These are phyloP conservation scores for Teratosphaeriaceae sp. DNA, from an alignment of 2,329 filamentous ascomycete genomes.

Conservation along the genomic window DNA sequence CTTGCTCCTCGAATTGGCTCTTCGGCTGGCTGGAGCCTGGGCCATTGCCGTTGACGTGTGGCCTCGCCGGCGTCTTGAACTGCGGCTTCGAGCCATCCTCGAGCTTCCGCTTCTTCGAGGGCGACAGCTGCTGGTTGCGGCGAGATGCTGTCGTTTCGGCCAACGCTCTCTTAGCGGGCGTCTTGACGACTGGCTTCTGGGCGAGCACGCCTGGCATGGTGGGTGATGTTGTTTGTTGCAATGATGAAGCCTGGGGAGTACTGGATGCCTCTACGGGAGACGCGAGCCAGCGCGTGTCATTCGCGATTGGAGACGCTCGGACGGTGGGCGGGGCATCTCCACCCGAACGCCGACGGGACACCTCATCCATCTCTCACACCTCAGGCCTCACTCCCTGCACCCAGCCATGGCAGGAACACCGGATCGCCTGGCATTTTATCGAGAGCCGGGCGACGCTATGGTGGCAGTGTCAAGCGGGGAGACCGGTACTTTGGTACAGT, in stretches of 20 bases:
- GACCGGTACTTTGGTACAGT: too few relatives aligned
- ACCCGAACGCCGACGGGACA: too few relatives aligned
- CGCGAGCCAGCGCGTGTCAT: too few relatives aligned
- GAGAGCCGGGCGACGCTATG: too few relatives aligned
- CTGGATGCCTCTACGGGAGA: background rate
- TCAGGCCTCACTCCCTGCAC: too few relatives aligned
- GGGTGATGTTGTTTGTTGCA: too few relatives aligned
- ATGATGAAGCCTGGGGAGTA: background rate
- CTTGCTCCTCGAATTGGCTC: slow-evolving; percentile 88
- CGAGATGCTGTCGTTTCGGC: slow-evolving; percentile 40
- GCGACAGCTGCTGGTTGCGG: slow-evolving; percentile 41
- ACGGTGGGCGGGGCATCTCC: too few relatives aligned
- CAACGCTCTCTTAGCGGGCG: slow-evolving; percentile 41
- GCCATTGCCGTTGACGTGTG: slow-evolving; percentile 44
- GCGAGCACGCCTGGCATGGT: slow-evolving; percentile 29
- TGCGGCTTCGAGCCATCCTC: slow-evolving; percentile 58
- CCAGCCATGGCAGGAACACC: too few relatives aligned
- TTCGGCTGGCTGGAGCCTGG: slow-evolving; percentile 71
- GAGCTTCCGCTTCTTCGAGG: slow-evolving; percentile 78
- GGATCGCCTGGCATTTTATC: too few relatives aligned
- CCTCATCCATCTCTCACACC: too few relatives aligned
- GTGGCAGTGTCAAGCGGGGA: too few relatives aligned
- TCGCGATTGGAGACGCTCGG: too few relatives aligned
- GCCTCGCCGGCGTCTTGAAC: slow-evolving; percentile 51
- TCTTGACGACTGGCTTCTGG: slow-evolving; percentile 20